Evolutionary conservation across 2,329 filamentous ascomycete species (phyloP), one percentile per base, ranked within the genome.

Genomic region (Botrytis paeoniae): DNA sequence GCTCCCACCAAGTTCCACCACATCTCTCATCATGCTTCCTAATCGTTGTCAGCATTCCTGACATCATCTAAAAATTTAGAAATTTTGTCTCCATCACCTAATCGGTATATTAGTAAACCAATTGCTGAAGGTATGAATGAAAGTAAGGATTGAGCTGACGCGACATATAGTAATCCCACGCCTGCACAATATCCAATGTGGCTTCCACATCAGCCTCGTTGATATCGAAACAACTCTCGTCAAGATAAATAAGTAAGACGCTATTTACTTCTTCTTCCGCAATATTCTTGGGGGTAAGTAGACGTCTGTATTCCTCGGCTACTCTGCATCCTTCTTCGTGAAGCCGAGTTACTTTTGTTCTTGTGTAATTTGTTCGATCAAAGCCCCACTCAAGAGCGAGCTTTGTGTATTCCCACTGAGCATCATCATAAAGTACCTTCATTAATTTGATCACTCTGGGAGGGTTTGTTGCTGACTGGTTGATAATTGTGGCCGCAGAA

Each of bases 401-500:
- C 6, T 54, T 54, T 29, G n/a, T 54, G 51, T 29, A 54, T 29
- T 54, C 51, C 51, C 51, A 54, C 25, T 29, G 51, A 29, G 25
- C n/a, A 29, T 54, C 51, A 8, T 18, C 51, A 12, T 54, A 54
- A 29, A 54, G 6, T 29, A 29, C 0, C 6, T 29, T 54, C 51
- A 54, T 54, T 4, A 54, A 54, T 54, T 54, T 29, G 51, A 54
- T 54, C 12, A 54, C 14, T 18, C 51, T n/a, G 3, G n/a, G 14
- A 29, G 51, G 6, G 3, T 18, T 18, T 29, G 51, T 54, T 7
- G 3, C 14, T 1, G 51, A 18, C 3, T 2, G 0, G 3, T 29
- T 9, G 1, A 54, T n/a, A n/a, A 12, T 14, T 2, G 6, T 16
- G 12, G 14, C 6, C 0, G 0, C 6, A 57, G n/a, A 18, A 29